Evolutionary conservation across 2,329 filamentous ascomycete species (phyloP), one percentile per base, ranked within the genome.

Genomic region (Aspergillus sp.): DNA sequence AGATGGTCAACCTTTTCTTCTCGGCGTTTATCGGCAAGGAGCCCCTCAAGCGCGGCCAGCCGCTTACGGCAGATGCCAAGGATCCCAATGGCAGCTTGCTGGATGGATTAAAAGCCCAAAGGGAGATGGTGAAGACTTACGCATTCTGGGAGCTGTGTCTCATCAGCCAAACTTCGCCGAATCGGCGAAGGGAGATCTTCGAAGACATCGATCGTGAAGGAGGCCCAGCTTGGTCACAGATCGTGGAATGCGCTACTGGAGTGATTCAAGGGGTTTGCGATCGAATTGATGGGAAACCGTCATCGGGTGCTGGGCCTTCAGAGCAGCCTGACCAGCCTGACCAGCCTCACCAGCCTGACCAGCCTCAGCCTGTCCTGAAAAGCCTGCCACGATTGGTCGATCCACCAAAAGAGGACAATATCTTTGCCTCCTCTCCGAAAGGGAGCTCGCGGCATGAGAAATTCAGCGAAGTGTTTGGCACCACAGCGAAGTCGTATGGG

Each of bases 11-110:
- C 52, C 64, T 74, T 16, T 74, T 82, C 15, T 94, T 95, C 54
- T 80, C 81, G 4, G 62, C 79, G n/a, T 86, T 86, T 57, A 75
- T 94, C 51, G 76, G 79, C 15, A 80, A 82, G 54, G 77, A 82
- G 47, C 89, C 89, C 1, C 55, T 93, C 33, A 94, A 93, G 65
- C 83, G 83, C 44, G 80, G 74, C n/a, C 74, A 80, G 48, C 86
- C 88, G 3, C 72, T 96, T 35, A 94, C 86, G 0, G 73, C 74
- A 12, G 83, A 89, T 44, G 84, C 86, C 11, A 91, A 84, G 52
- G 88, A 95, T 57, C 85, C 89, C 1, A 96, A 94, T 50, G 86
- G 86, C 22, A 94, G 84, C 53, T 68, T 96, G 16, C 58, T 96
- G 30, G 86, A 79, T 35, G 89, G 89, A 0, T 59, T 96, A 28